Evolutionary conservation across 352 stramenopile species (phyloP).

Genomic region (Phytophthora palmivora): DNA sequence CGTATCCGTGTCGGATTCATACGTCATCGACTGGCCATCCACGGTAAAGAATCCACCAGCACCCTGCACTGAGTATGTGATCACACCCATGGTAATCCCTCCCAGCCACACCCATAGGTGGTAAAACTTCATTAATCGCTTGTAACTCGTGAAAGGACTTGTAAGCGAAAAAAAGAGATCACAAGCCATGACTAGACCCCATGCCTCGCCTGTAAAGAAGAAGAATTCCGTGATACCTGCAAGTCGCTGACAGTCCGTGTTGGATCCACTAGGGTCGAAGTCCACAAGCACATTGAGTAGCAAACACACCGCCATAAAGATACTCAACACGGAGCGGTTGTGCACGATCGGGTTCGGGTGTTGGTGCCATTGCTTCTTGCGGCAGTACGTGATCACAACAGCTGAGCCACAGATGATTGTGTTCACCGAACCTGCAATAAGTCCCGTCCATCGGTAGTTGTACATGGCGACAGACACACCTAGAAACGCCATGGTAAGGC

Average conservation of each 20-base stretch:
- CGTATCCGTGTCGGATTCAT: conserved; percentile 61
- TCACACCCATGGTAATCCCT: conserved; percentile 81
- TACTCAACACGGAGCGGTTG: conserved; percentile 83
- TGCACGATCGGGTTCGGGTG: conserved; percentile 91
- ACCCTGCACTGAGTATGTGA: conserved; percentile 70
- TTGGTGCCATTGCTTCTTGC: conserved; percentile 91
- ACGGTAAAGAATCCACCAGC: conserved; percentile 89
- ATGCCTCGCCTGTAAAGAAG: conserved; percentile 89
- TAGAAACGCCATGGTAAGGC: conserved; percentile 86
- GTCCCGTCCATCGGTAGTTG: conserved; percentile 87
- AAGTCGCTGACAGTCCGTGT: conserved; percentile 69
- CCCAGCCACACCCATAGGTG: conserved; percentile 87
- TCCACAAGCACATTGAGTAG: conserved; percentile 85
- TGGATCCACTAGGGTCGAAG: conserved; percentile 68
- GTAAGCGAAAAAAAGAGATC: conserved; percentile 90
- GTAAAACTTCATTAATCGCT: conserved; percentile 90
- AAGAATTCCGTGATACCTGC: conserved; percentile 91
- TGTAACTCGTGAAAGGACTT: conserved; percentile 91
- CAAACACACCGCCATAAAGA: conserved; percentile 86
- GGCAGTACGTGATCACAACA: conserved; percentile 87
- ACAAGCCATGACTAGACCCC: conserved; percentile 89
- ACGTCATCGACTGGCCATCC: conserved; percentile 85
- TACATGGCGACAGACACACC: conserved; percentile 89
- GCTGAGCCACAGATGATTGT: conserved; percentile 89
- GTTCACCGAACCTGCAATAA: conserved; percentile 89